Evolutionary conservation across 1,139 yeast species (phyloP).

Genomic region (Geotrichum bryndzae): DNA sequence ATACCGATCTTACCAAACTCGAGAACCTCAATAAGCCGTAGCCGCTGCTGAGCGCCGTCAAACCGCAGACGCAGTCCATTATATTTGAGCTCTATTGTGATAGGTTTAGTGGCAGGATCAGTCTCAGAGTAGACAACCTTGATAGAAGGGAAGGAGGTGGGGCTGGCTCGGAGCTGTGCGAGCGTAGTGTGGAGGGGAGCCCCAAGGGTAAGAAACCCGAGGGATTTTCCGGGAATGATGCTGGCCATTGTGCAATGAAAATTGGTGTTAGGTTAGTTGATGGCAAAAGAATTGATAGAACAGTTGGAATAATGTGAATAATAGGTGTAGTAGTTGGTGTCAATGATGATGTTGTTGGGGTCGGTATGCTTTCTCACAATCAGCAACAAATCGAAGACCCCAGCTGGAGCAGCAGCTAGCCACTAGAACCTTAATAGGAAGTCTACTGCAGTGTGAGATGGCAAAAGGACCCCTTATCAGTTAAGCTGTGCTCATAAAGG

Average conservation of each 20-base stretch:
- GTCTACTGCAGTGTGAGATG: not conserved
- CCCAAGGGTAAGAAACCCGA: constrained; percentile 24
- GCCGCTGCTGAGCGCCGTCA: constrained; percentile 26
- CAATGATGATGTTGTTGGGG: not conserved
- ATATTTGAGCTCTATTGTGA: constrained; percentile 24
- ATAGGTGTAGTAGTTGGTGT: not conserved
- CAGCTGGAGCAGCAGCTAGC: not conserved
- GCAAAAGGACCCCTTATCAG: not conserved
- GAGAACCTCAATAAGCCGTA: constrained; percentile 28
- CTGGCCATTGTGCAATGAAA: constrained; percentile 9
- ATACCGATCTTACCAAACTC: constrained; percentile 26
- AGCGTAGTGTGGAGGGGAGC: constrained; percentile 25
- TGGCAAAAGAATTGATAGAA: not conserved
- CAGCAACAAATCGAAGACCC: not conserved
- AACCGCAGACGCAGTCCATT: constrained; percentile 30
- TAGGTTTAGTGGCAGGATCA: constrained; percentile 22
- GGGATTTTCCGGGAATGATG: constrained; percentile 14
- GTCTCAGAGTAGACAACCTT: constrained; percentile 24
- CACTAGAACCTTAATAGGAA: not conserved
- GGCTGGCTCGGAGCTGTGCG: constrained; percentile 22
- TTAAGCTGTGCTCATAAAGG: not conserved
- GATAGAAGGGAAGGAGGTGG: constrained; percentile 26
- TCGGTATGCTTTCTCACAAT: not conserved
- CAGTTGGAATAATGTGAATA: not conserved
- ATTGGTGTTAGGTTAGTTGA: not conserved